Evolutionary conservation across 768 basidiomycete species (phyloP), one percentile per base, ranked within the genome.

Genomic region (Sporobolomyces phaffii): DNA sequence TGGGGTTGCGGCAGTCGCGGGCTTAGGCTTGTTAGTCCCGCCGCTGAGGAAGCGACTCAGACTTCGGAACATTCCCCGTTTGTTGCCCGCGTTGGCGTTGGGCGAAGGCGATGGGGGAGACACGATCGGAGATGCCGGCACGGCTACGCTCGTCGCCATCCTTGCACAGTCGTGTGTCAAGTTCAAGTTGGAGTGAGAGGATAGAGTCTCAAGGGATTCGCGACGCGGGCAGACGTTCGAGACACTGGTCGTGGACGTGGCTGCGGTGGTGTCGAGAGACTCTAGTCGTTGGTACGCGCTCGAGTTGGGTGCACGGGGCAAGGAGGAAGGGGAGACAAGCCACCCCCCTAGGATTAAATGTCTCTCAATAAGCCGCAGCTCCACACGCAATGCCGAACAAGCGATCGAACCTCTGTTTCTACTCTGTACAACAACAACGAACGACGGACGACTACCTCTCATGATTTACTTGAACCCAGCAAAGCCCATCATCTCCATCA

Each of bases 401-500:
- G n/a, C n/a, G n/a, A n/a, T n/a, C n/a, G n/a, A n/a, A n/a, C n/a
- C n/a, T n/a, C n/a, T n/a, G n/a, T n/a, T n/a, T n/a, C n/a, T n/a
- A n/a, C n/a, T n/a, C n/a, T n/a, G n/a, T 58, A 58, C 56, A 58
- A 58, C 56, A 58, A 58, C 56, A 58, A 6, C n/a, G 22, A 9
- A 9, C 15, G 28, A 36, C 15, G 33, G 13, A 7, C 24, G 29
- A 36, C 29, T 13, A 28, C n/a, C n/a, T n/a, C n/a, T n/a, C n/a
- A n/a, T n/a, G 29, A 38, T 17, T 24, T 24, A 45, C 41, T 47
- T 47, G 75, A 96, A 96, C 2, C 90, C 90, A 50, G 84, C 86
- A 76, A 96, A 96, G 38, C 92, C 92, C 91, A 94, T 93, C 80
- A 90, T 82, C 33, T 80, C 79, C 62, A 86, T 81, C 85, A 93